phyloP scores from a whole-genome alignment of 257 asterid species.

The Solanum clarkiae region DNA sequence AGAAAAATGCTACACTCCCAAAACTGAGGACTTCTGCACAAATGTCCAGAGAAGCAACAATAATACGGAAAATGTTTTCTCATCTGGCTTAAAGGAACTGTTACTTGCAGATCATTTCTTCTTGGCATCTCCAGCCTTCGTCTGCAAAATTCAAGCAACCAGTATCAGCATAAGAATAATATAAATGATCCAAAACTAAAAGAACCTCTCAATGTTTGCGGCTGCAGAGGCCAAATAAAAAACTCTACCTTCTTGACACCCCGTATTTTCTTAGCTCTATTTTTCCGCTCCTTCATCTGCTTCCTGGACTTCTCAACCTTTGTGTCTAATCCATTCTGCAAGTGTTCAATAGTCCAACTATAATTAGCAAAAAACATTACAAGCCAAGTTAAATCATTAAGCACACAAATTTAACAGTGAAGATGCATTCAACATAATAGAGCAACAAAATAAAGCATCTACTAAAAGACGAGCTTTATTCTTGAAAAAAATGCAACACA shows the following conservation, averaged over 20 bases:
- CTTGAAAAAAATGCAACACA: not conserved
- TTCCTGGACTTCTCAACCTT: constrained; percentile 28
- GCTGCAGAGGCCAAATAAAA: not conserved
- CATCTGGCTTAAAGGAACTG: not conserved
- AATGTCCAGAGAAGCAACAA: not conserved
- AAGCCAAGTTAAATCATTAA: not conserved
- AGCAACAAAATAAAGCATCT: not conserved
- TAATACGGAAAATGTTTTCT: not conserved
- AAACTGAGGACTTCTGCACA: not conserved
- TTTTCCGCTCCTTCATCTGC: constrained; percentile 23
- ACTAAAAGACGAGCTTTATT: not conserved
- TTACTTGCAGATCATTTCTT: not conserved
- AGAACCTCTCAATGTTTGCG: not conserved
- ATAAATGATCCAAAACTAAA: not conserved
- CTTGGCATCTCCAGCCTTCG: constrained; percentile 28
- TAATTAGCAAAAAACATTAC: not conserved
- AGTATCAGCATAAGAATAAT: not conserved
- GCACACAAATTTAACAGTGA: not conserved
- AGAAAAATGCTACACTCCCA: not conserved
- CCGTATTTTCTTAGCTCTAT: constrained; percentile 21
- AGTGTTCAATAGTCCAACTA: not conserved
- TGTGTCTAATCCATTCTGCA: constrained; percentile 22
- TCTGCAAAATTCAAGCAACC: constrained; percentile 4
- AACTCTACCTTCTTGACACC: constrained; percentile 19
- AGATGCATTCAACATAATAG: not conserved